Base-by-base conservation (phyloP, 2,329 filamentous ascomycete species). In the Verticillium isaacii region DNA sequence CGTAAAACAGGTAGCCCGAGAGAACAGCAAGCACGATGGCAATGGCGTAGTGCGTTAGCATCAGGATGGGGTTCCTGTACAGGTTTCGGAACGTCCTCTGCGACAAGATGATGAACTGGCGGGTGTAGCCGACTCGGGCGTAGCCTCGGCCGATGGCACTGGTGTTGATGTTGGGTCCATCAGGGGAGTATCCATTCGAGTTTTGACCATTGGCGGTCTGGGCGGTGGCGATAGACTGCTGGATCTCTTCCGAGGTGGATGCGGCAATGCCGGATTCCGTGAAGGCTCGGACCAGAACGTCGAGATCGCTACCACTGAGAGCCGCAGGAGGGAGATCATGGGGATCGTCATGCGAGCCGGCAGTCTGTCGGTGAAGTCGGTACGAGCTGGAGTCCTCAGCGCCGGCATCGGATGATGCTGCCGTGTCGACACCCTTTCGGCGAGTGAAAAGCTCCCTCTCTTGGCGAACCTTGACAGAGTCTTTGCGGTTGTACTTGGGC, bases 21-120 rank as follows among this genome's bases (percentile, higher is more conserved):
- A 99, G 90, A 5, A 98, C 94, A 1, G 93, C 95, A 6, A 99
- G 85, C 0, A 98, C 79, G 64, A 99, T 98, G 8, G 95, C 93
- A 67, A 97, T 98, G 41, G 95, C 95, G 72, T 98, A 99, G 77
- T 99, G 95, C 0, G 93, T 97, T 62, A 99, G 85, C 95, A 99
- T 99, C 63, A 99, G 81, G 85, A 98, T 93, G 1, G 95, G 95
- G 74, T 99, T 97, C 62, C 95, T 89, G 79, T 99, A 98, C 7
- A 99, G 83, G 72, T 99, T 99, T 72, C 91, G 93, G 94, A 94
- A 99, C 0, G 95, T 99, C 56, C 95, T 87, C 69, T 88, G 85
- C 0, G 94, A 96, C 14, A 99, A 81, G 68, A 99, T 97, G 60
- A 89, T 72, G 75, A 99, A 98, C 74, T 99, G 95, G 54, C 89